Percentiles rank a stretch among this genome's conserved stretches.
Conservation (phyloP, 805 yeast species). For the Gaillardinia entomophila region DNA sequence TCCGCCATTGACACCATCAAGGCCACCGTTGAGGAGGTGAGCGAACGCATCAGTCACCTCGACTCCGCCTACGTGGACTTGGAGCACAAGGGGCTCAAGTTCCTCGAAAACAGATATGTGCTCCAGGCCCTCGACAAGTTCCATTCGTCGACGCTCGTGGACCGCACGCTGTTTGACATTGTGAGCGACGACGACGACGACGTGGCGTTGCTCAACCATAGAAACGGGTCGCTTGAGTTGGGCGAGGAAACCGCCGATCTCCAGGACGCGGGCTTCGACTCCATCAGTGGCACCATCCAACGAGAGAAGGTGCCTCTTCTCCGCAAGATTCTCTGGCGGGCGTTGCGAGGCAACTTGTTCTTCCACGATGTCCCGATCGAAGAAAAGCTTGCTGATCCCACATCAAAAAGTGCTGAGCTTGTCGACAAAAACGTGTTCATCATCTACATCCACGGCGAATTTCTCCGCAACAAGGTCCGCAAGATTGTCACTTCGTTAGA, state of each 20-base stretch:
- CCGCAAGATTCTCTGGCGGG: slow-evolving; percentile 38
- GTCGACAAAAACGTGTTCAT: slow-evolving; percentile 32
- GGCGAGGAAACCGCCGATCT: slow-evolving; percentile 13
- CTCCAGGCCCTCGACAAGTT: slow-evolving; percentile 26
- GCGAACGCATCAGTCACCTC: slow-evolving; percentile 30
- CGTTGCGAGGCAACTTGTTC: slow-evolving; percentile 36
- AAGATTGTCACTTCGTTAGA: slow-evolving; percentile 33
- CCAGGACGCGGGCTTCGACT: slow-evolving; percentile 21
- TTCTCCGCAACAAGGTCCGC: slow-evolving; percentile 26
- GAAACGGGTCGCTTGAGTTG: slow-evolving; percentile 15
- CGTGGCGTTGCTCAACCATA: slow-evolving; percentile 19
- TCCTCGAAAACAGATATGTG: slow-evolving; percentile 32
- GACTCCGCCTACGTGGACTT: slow-evolving; percentile 27
- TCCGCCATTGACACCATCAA: slow-evolving; percentile 31
- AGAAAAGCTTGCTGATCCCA: slow-evolving; percentile 10
- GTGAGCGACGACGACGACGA: slow-evolving; percentile 22
- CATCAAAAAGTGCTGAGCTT: slow-evolving; percentile 8
- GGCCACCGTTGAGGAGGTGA: slow-evolving; percentile 16
- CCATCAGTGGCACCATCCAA: slow-evolving; percentile 31
- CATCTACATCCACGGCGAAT: slow-evolving; percentile 36
- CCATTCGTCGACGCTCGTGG: slow-evolving; percentile 17
- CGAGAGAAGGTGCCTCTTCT: slow-evolving; percentile 31
- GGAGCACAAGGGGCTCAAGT: slow-evolving; percentile 15
- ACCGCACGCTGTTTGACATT: slow-evolving; percentile 3
- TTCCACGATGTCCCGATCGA: slow-evolving; percentile 34